These are phyloP conservation scores for Mangifera indica DNA, from an alignment of 345 rosid species.

Conservation along the genomic window DNA sequence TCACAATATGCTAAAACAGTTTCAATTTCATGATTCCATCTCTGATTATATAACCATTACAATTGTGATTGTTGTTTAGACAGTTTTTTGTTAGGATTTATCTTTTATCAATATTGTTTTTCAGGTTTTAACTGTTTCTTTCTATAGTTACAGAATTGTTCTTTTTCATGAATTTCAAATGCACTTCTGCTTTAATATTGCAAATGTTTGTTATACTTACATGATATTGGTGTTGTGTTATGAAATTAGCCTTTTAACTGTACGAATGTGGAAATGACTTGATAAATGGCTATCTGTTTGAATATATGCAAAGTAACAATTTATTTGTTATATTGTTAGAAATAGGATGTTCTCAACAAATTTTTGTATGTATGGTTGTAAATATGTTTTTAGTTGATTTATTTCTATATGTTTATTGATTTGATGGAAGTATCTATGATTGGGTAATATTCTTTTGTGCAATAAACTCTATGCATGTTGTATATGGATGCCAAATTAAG, in stretches of 20 bases:
- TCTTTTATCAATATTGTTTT: neutral
- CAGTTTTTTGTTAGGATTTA: neutral
- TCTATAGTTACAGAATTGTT: neutral
- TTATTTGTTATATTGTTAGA: too few relatives aligned
- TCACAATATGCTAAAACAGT: neutral
- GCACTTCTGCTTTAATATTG: neutral
- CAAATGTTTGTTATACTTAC: neutral
- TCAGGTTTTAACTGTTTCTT: neutral
- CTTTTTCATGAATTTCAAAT: neutral
- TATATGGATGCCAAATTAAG: too few relatives aligned
- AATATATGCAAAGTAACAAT: too few relatives aligned
- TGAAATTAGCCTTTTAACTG: neutral
- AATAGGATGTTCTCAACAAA: too few relatives aligned
- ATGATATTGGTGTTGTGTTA: too few relatives aligned
- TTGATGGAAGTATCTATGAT: too few relatives aligned
- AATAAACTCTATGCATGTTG: neutral
- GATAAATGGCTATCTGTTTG: too few relatives aligned
- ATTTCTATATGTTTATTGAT: neutral
- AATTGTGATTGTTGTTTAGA: neutral
- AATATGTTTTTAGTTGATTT: neutral
- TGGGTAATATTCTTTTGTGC: neutral
- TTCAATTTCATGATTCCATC: neutral
- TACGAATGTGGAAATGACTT: neutral
- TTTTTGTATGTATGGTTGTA: neutral
- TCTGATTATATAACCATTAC: too few relatives aligned